A percentile compares a stretch with the other conserved stretches of the same genome.
Conservation (phyloP, 805 yeast genomes). For the Wickerhamiella spandovensis region DNA sequence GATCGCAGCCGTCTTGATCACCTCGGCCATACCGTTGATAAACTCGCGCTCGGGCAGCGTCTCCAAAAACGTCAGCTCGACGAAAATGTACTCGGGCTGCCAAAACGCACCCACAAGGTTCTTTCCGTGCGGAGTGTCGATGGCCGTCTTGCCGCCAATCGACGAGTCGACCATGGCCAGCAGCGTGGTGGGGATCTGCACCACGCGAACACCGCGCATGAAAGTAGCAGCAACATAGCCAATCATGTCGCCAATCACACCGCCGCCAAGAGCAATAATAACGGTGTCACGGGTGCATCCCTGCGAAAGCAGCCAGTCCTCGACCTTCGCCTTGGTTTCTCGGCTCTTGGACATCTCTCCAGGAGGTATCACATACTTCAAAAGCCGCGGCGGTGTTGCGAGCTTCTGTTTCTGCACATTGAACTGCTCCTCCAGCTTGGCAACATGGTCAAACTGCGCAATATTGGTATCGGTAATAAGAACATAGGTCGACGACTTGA, state of each 20-base stretch:
- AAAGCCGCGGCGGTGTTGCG: slow-evolving; percentile 33
- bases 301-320: slow-evolving; percentile 65
- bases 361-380: slow-evolving; percentile 69
- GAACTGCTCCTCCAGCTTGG: slow-evolving; percentile 35
- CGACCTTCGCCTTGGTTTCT: slow-evolving; percentile 81
- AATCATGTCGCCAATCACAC: slow-evolving; percentile 97
- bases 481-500: slow-evolving; percentile 83
- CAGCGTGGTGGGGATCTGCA: slow-evolving; percentile 87
- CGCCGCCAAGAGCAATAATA: slow-evolving; percentile 91
- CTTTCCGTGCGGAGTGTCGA: slow-evolving; percentile 92
- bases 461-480: slow-evolving; percentile 78
- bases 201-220: slow-evolving; percentile 93
- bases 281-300: slow-evolving; percentile 96
- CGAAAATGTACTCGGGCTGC: slow-evolving; percentile 85
- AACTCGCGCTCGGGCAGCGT: slow-evolving; percentile 88
- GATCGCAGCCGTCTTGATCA: slow-evolving; percentile 93
- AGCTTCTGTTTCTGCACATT: slow-evolving; percentile 26
- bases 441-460: slow-evolving; percentile 24
- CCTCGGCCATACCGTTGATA: slow-evolving; percentile 97
- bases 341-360: slow-evolving; percentile 88
- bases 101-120: slow-evolving; percentile 94
- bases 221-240: slow-evolving; percentile 99
- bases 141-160: slow-evolving; percentile 96
- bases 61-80: slow-evolving; percentile 73
- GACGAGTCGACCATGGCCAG: slow-evolving; percentile 97